Evolutionary conservation across 805 yeast genomes (phyloP), one percentile per base, ranked within the genome.

Genomic region (Saccharomyces mikatae): DNA sequence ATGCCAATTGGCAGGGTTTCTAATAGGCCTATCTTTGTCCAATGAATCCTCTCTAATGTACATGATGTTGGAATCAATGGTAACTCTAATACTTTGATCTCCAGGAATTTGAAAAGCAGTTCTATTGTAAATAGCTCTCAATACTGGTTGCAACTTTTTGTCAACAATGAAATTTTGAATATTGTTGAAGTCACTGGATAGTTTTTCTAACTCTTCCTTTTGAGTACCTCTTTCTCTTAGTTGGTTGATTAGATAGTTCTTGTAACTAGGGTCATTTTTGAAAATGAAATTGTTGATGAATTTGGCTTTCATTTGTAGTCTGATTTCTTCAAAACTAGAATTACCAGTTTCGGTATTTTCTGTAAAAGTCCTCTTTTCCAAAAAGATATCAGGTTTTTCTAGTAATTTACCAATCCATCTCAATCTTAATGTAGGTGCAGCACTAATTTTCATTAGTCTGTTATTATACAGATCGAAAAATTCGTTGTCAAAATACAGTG

Each of bases 21-120:
- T 85, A 57, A 90, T 86, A n/a, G 99, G 98, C 61, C 91, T 80
- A 59, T 82, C 83, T 47, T 77, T 72, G 70, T 91, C 96, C 65
- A 92, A 86, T 0, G 92, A 73, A 69, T 92, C 98, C 69, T 92
- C 99, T 63, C 98, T 82, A 57, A 92, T 84, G 67, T 88, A 91
- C 52, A 84, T 67, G 54, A 94, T 82, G 68, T 94, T 94, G 13
- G 95, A 86, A 72, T 92, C 98, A 58, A 92, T 88, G 48, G 88
- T 84, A 57, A 94, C 84, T 69, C 98, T 83, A 44, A 91, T 86
- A 65, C 92, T 81, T 69, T 91, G 95, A 68, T 94, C 98, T 56
- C 97, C 97, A 2, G 99, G 99, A 62, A 92, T 92, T 76, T 92
- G 97, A 76, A 94, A 92, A 2, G 98, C 98, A 4, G 96, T 88